Conservation (phyloP, 306 rosid genomes). For the Geum urbanum region DNA sequence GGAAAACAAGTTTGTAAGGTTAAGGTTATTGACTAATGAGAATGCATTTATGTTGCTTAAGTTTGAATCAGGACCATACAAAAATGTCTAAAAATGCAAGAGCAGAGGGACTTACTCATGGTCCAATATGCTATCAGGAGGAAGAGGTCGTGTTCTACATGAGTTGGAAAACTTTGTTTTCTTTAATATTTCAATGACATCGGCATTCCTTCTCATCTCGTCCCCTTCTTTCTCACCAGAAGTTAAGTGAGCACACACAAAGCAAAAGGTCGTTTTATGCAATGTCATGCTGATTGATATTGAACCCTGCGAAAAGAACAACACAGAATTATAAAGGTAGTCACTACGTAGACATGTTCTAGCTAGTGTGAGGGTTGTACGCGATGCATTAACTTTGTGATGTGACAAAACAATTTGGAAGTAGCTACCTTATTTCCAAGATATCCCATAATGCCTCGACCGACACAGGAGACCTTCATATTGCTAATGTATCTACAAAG, state of each 20-base stretch:
- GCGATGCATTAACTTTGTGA: neutral
- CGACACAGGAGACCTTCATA: conserved; percentile 66
- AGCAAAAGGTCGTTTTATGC: conserved; percentile 60
- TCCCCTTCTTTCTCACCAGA: conserved; percentile 93
- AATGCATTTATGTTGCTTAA: neutral
- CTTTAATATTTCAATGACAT: conserved; percentile 70
- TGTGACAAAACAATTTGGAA: neutral
- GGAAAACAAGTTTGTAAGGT: neutral
- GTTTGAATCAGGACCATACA: neutral
- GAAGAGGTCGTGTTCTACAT: conserved; percentile 22
- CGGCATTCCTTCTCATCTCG: conserved; percentile 63
- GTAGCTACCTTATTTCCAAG: conserved; percentile 81
- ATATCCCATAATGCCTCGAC: conserved; percentile 89
- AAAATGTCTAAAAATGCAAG: neutral
- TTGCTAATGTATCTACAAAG: conserved; percentile 40
- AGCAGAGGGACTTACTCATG: conserved; percentile 57
- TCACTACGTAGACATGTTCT: neutral
- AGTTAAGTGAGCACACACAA: conserved; percentile 84
- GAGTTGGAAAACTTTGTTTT: conserved; percentile 63
- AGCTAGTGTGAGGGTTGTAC: neutral
- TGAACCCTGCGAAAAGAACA: conserved; percentile 54
- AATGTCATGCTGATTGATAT: conserved; percentile 80
- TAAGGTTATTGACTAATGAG: neutral
- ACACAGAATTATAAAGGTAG: neutral
- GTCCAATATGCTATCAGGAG: conserved; percentile 58